Conservation (phyloP, 75 land plant genomes). For the Pinus tabuliformis region DNA sequence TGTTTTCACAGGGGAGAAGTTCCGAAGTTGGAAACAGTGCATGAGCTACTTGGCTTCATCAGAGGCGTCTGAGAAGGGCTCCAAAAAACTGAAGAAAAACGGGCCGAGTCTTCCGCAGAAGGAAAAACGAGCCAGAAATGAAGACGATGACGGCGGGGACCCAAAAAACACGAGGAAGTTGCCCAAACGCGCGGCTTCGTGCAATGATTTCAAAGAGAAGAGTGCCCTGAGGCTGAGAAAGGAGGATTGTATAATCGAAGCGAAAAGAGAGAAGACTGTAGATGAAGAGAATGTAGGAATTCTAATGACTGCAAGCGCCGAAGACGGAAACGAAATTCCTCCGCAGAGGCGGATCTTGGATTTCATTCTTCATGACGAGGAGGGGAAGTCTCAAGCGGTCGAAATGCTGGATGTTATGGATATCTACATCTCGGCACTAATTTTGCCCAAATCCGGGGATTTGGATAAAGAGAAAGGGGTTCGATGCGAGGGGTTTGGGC, state of each 20-base stretch:
- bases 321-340: not conserved
- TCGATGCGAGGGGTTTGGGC: conserved; percentile 82
- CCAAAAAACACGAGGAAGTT: conserved; percentile 21
- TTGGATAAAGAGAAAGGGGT: conserved; percentile 56
- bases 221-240: conserved; percentile 29
- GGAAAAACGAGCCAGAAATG: not conserved
- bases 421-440: conserved; percentile 58
- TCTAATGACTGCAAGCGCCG: conserved; percentile 27
- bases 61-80: not conserved
- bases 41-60: conserved; percentile 11
- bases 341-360: conserved; percentile 56
- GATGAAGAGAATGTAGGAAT: conserved; percentile 58
- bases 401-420: conserved; percentile 70
- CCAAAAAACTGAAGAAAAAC: not conserved
- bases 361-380: conserved; percentile 67
- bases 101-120: not conserved
- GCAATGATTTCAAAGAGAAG: conserved; percentile 54
- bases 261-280: conserved; percentile 32
- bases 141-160: conserved; percentile 6
- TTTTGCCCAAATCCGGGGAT: conserved; percentile 46
- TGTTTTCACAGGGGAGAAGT: conserved; percentile 22
- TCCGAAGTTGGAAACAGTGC: conserved; percentile 31
- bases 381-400: conserved; percentile 55
- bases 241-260: conserved; percentile 30
- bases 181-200: conserved; percentile 79